These are phyloP conservation scores for Emmonsiellopsis sp. DNA, from an alignment of 2,329 filamentous ascomycete species.

Conservation along the genomic window DNA sequence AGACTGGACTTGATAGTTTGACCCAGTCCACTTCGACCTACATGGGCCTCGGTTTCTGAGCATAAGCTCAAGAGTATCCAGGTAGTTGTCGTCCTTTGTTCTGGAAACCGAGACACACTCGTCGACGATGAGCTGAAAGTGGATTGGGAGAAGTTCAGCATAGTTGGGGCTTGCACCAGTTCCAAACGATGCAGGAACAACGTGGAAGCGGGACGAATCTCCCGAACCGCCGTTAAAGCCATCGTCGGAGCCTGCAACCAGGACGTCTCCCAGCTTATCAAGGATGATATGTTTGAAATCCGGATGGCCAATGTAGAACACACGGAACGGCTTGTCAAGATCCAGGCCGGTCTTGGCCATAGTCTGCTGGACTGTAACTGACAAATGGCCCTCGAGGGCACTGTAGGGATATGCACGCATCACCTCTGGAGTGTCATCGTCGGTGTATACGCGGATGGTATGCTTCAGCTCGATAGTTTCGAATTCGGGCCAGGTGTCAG, in stretches of 20 bases:
- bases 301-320: slow-evolving; percentile 34
- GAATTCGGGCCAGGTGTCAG: slow-evolving; percentile 29
- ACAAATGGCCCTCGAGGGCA: slow-evolving; percentile 24
- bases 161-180: slow-evolving; percentile 36
- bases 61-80: slow-evolving; percentile 26
- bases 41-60: slow-evolving; percentile 33
- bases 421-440: slow-evolving; percentile 20
- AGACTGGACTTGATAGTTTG: slow-evolving; percentile 30
- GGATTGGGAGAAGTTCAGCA: slow-evolving; percentile 40
- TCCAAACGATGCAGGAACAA: slow-evolving; percentile 41
- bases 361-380: slow-evolving; percentile 35
- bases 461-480: slow-evolving; percentile 35
- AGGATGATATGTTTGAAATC: slow-evolving; percentile 33
- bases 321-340: slow-evolving; percentile 35
- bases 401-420: slow-evolving; percentile 18
- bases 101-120: slow-evolving; percentile 32
- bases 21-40: slow-evolving; percentile 28
- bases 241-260: slow-evolving; percentile 32
- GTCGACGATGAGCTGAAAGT: slow-evolving; percentile 40
- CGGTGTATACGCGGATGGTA: slow-evolving; percentile 30
- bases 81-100: slow-evolving; percentile 16
- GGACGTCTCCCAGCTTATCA: slow-evolving; percentile 40
- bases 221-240: slow-evolving; percentile 25
- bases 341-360: slow-evolving; percentile 32
- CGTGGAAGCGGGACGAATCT: slow-evolving; percentile 38